These are phyloP conservation scores for Acorus calamus DNA, from an alignment of 106 monocot genomes.

Conservation along the genomic window DNA sequence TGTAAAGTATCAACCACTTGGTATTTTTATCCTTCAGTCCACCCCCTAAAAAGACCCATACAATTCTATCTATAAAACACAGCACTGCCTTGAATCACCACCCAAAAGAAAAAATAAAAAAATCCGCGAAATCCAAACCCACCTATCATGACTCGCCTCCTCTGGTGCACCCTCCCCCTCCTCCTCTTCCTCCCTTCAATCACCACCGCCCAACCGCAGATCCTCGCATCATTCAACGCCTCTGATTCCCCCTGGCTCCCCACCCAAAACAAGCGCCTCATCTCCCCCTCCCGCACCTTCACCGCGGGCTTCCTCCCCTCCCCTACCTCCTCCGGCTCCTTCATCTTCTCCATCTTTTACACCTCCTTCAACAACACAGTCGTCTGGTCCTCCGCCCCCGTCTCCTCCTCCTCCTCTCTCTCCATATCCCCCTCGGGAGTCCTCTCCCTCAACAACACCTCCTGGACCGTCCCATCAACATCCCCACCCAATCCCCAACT, in stretches of 20 bases:
- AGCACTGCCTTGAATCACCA: too few species aligned
- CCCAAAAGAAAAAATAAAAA: too few species aligned
- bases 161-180: conserved; percentile 3
- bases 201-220: neutral
- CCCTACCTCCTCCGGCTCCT: neutral
- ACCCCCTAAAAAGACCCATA: too few species aligned
- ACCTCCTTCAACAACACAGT: neutral
- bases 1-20: too few species aligned
- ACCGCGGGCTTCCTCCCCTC: conserved; percentile 39
- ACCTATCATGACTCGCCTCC: neutral
- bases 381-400: conserved; percentile 26
- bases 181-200: conserved; percentile 1
- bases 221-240: conserved; percentile 19
- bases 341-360: conserved; percentile 32
- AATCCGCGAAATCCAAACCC: too few species aligned
- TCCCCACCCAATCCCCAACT: conserved; percentile 1
- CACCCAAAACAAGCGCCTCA: conserved; percentile 22
- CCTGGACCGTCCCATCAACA: neutral
- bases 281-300: conserved; percentile 36
- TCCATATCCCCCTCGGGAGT: conserved; percentile 17
- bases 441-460: conserved; percentile 23
- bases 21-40: too few species aligned
- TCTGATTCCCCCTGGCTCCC: conserved; percentile 40
- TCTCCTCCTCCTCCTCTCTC: conserved; percentile 6
- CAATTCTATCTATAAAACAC: too few species aligned